These are phyloP conservation scores for Kodamaea sagamina DNA, from an alignment of 805 yeast species.

Conservation along the genomic window DNA sequence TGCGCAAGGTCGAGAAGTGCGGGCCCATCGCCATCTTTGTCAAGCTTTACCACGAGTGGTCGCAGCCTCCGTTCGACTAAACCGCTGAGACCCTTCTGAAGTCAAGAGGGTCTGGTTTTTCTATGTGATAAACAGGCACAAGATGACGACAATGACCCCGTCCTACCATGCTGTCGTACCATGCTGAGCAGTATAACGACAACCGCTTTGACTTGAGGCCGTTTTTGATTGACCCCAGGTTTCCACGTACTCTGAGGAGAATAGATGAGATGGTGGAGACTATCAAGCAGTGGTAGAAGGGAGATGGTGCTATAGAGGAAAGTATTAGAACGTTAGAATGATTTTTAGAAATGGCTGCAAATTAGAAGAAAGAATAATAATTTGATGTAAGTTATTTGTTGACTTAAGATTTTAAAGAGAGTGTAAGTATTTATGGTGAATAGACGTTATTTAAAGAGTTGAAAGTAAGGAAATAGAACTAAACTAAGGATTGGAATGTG, in stretches of 20 bases:
- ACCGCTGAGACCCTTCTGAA: conserved; percentile 82
- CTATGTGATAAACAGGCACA: conserved; percentile 94
- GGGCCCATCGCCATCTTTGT: conserved; percentile 97
- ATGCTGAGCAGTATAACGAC: conserved; percentile 97
- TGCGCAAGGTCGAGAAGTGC: conserved; percentile 89
- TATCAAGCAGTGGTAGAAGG: conserved; percentile 45
- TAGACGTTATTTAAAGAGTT: too few species aligned
- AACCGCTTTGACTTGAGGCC: conserved; percentile 95
- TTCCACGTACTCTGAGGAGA: conserved; percentile 85
- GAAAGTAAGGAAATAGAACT: too few species aligned
- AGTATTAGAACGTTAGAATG: too few species aligned
- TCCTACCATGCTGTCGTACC: too few species aligned
- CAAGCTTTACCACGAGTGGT: conserved; percentile 89
- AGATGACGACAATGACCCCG: conserved; percentile 97
- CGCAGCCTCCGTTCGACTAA: conserved; percentile 61
- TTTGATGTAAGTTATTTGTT: too few species aligned
- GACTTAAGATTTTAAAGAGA: too few species aligned
- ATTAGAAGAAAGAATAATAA: too few species aligned
- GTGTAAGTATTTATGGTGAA: too few species aligned
- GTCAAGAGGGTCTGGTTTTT: conserved; percentile 91
- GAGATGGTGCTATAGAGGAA: conserved; percentile 20
- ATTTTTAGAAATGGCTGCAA: too few species aligned
- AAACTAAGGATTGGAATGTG: too few species aligned
- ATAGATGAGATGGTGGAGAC: conserved; percentile 75
- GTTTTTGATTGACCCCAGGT: conserved; percentile 87